Evolutionary conservation across 805 yeast genomes (phyloP).

Genomic region (Saccharomyces kudriavzevii): DNA sequence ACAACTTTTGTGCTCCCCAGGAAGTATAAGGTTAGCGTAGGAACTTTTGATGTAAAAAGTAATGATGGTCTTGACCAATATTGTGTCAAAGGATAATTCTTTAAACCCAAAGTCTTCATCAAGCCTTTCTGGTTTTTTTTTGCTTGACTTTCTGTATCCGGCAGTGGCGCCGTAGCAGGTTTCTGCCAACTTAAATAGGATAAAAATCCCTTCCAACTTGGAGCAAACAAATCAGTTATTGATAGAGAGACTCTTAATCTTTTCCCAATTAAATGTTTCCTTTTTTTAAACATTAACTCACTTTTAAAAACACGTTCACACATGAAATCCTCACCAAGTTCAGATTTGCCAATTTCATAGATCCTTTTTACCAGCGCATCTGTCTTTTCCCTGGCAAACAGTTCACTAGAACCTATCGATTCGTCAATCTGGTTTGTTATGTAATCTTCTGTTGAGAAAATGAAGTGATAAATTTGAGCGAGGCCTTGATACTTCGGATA

Average conservation of each 20-base stretch:
- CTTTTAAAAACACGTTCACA: slow-evolving; percentile 57
- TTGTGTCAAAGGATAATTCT: slow-evolving; percentile 17
- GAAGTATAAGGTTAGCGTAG: slow-evolving; percentile 29
- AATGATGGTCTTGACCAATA: slow-evolving; percentile 29
- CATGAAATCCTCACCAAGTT: slow-evolving; percentile 55
- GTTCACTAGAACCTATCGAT: slow-evolving; percentile 59
- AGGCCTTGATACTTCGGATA: slow-evolving; percentile 51
- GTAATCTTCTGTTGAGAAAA: slow-evolving; percentile 56
- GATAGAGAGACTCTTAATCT: slow-evolving; percentile 54
- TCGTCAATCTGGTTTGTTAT: slow-evolving; percentile 60
- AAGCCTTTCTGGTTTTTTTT: slow-evolving; percentile 1
- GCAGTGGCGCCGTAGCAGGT: slow-evolving; percentile 1
- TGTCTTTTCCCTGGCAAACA: slow-evolving; percentile 56
- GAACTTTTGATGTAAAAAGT: slow-evolving; percentile 29
- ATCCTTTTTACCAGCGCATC: slow-evolving; percentile 53
- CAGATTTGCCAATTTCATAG: slow-evolving; percentile 49
- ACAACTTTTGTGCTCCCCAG: slow-evolving; percentile 36
- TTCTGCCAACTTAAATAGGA: slow-evolving; percentile 25
- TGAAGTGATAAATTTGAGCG: slow-evolving; percentile 58
- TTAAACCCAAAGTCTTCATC: slow-evolving; percentile 14
- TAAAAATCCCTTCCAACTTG: slow-evolving; percentile 54
- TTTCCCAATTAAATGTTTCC: slow-evolving; percentile 52
- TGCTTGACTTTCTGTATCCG: slow-evolving; percentile 2
- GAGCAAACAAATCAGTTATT: slow-evolving; percentile 71
- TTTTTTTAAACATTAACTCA: slow-evolving; percentile 75